Evolutionary conservation across 106 monocot genomes (phyloP), one percentile per base, ranked within the genome.

Genomic region (Dendrobium nobile): DNA sequence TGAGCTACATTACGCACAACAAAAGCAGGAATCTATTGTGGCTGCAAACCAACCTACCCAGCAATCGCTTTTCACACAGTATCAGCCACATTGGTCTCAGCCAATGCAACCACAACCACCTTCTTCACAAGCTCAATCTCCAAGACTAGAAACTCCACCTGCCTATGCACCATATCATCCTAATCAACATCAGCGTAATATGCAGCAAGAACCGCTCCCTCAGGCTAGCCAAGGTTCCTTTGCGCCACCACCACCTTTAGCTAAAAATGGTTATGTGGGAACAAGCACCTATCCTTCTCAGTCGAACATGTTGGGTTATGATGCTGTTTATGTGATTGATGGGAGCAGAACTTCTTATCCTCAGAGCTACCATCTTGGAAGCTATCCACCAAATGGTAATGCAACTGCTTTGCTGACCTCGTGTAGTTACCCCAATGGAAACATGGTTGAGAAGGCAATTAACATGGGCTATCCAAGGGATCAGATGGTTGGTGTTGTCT

Each of bases 391-490:
- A 72, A 72, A 40, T 44, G 75, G 42, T 13, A 87, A 84, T 72
- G 42, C 48, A 41, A n/a, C 72, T 61, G 7, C 43, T 77, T 86
- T 79, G 2, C 51, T 51, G 76, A 17, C 81, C 27, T 42, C 81
- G 54, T 83, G 80, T 4, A 56, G 19, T 59, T 90, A 93, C 79
- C 89, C 90, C 4, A 84, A 89, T 22, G 94, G 86, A 20, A 94
- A 92, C 42, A 81, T 95, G 76, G 72, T 92, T 33, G 94, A 95
- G 79, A 98, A 92, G 80, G 94, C 94, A 58, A 82, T 85, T 65
- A 64, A 77, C 68, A 95, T 98, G 92, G 97, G 97, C 19, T 97
- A 89, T 75, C 28, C 88, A 9, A 90, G 92, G 77, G 90, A 97
- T 47, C 89, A 84, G 42, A 90, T 97, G 4, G 22, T 78, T 41